A percentile compares a stretch with the other conserved stretches of the same genome.
phyloP scores from a whole-genome alignment of 1,139 yeast species.

The Yamadazyma mexicana region DNA sequence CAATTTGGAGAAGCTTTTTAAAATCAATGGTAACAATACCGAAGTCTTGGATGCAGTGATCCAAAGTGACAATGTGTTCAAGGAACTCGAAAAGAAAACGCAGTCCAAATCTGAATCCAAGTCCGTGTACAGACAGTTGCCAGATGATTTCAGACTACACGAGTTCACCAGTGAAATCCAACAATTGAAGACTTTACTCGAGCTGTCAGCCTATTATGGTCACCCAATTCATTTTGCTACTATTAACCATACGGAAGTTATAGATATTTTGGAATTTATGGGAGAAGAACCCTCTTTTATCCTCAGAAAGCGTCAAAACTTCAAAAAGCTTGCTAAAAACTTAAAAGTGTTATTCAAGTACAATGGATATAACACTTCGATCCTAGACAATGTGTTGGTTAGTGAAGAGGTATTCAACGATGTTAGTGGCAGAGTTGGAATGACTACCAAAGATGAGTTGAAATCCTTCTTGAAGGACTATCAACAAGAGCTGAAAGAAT shows the following conservation, averaged over 20 bases:
- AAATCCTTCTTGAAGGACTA: conserved; percentile 6
- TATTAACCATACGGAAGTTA: neutral
- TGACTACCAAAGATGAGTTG: conserved; percentile 5
- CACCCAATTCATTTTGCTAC: neutral
- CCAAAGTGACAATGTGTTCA: conserved; percentile 25
- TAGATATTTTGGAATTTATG: conserved; percentile 15
- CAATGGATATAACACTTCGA: conserved; percentile 32
- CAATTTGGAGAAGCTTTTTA: conserved; percentile 23
- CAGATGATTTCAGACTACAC: conserved; percentile 37
- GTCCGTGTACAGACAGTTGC: conserved; percentile 32
- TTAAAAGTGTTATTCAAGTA: conserved; percentile 32
- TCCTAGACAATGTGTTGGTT: conserved; percentile 37
- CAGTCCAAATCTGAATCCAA: neutral
- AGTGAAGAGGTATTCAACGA: conserved; percentile 28
- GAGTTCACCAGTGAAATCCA: conserved; percentile 34
- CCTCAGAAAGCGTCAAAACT: conserved; percentile 16
- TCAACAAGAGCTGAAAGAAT: conserved; percentile 3
- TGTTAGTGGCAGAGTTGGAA: conserved; percentile 17
- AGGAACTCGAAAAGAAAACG: conserved; percentile 21
- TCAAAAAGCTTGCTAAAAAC: conserved; percentile 32
- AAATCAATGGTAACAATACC: conserved; percentile 31
- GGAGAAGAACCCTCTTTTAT: conserved; percentile 19
- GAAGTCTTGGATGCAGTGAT: conserved; percentile 34
- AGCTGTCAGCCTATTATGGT: conserved; percentile 16
- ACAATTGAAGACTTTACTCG: conserved; percentile 20